Conservation (phyloP, 2,329 filamentous ascomycete genomes). For the Talaromyces sp. region DNA sequence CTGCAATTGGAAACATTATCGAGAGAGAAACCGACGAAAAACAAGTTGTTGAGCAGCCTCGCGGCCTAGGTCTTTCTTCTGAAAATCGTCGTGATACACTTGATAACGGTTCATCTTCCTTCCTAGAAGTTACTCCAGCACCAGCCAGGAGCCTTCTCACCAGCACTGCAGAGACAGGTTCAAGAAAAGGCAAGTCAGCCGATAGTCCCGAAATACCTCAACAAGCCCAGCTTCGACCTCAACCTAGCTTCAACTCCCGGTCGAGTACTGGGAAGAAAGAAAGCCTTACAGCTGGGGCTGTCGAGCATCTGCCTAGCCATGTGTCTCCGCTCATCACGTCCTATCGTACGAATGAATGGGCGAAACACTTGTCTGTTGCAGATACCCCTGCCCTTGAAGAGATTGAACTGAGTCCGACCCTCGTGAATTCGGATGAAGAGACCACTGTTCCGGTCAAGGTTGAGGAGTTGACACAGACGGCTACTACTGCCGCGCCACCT, state of each 20-base stretch:
- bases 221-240: neutral
- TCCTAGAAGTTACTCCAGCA: neutral
- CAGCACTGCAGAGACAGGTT: neutral
- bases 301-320: constrained; percentile 60
- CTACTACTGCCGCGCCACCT: constrained; percentile 45
- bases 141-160: neutral
- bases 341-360: constrained; percentile 93
- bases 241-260: constrained; percentile 4
- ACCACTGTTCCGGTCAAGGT: constrained; percentile 58
- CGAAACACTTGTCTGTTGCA: constrained; percentile 76
- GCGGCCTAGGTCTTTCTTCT: neutral
- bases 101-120: neutral
- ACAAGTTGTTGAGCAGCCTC: neutral
- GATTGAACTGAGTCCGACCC: constrained; percentile 32
- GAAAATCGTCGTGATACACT: constrained; percentile 1
- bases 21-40: neutral
- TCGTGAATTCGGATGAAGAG: constrained; percentile 43
- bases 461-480: constrained; percentile 60
- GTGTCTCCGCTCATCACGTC: constrained; percentile 72
- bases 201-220: neutral
- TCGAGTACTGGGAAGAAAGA: constrained; percentile 16
- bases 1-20: neutral
- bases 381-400: constrained; percentile 62
- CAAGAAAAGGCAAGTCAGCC: neutral
- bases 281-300: constrained; percentile 27